Evolutionary conservation across 768 basidiomycete species (phyloP).

Genomic region (Aureoboletus auriporus): DNA sequence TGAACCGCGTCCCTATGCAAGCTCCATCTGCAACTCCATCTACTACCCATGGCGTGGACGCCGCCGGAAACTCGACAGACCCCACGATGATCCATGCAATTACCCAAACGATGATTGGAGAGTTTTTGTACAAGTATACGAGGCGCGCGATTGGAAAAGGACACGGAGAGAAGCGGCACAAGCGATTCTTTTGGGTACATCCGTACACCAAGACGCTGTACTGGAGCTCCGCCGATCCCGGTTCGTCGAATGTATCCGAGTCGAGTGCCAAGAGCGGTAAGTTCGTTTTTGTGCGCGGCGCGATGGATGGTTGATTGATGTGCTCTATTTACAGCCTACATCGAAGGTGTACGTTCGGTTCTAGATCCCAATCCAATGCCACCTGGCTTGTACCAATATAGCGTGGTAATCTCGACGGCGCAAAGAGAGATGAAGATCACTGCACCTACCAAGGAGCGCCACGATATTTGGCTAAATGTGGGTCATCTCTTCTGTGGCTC

Average conservation of each 20-base stretch:
- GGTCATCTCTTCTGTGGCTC: constrained; percentile 25
- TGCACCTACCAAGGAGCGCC: constrained; percentile 91
- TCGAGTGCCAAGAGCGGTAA: constrained; percentile 95
- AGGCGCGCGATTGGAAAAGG: constrained; percentile 86
- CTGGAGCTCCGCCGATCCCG: constrained; percentile 95
- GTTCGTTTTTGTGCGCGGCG: constrained; percentile 31
- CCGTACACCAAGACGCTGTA: constrained; percentile 97
- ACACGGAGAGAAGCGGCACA: constrained; percentile 84
- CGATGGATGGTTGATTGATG: constrained; percentile 9
- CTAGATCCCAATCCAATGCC: constrained; percentile 96
- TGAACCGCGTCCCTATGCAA: constrained; percentile 34
- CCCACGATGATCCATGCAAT: constrained; percentile 92
- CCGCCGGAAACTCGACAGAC: constrained; percentile 60
- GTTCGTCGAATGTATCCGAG: constrained; percentile 81
- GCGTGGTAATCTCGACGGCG: constrained; percentile 87
- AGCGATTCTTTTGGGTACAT: constrained; percentile 99
- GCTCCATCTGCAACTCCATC: constrained; percentile 39
- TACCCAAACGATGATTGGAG: constrained; percentile 99
- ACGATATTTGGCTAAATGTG: constrained; percentile 96
- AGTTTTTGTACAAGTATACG: constrained; percentile 98
- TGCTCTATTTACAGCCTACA: constrained; percentile 60
- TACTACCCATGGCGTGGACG: constrained; percentile 30
- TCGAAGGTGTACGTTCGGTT: constrained; percentile 88
- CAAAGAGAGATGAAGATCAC: constrained; percentile 98
- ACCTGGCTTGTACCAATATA: constrained; percentile 88